These are phyloP conservation scores for Tetrapisispora namnaoensis DNA, from an alignment of 805 yeast genomes.

Conservation along the genomic window DNA sequence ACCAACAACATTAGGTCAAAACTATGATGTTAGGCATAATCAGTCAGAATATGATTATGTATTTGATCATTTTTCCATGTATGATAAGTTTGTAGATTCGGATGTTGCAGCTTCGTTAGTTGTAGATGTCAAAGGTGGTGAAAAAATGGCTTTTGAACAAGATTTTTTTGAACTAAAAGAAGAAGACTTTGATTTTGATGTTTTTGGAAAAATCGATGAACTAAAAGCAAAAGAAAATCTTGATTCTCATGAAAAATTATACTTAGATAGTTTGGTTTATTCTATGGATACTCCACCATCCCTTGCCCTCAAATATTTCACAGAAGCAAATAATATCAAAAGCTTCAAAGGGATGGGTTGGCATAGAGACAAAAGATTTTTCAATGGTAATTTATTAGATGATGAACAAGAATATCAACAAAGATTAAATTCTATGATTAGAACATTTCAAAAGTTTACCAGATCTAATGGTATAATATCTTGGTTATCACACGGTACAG, in stretches of 20 bases:
- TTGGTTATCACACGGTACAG: slow-evolving; percentile 59
- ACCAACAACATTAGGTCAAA: background rate
- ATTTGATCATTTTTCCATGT: slow-evolving; percentile 16
- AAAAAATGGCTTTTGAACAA: slow-evolving; percentile 7
- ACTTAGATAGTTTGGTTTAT: slow-evolving; percentile 28
- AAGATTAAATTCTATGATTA: slow-evolving; percentile 34
- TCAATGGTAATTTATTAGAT: slow-evolving; percentile 30
- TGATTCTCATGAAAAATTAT: slow-evolving; percentile 19
- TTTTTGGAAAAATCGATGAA: slow-evolving; percentile 16
- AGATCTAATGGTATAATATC: slow-evolving; percentile 37
- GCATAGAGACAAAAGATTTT: slow-evolving; percentile 53
- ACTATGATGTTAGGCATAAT: background rate
- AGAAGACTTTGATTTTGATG: slow-evolving; percentile 25
- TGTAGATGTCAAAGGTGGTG: slow-evolving; percentile 10
- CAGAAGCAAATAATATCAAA: slow-evolving; percentile 18
- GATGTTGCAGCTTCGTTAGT: slow-evolving; percentile 5
- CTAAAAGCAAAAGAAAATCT: slow-evolving; percentile 18
- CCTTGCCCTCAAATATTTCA: slow-evolving; percentile 33
- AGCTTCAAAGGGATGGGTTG: slow-evolving; percentile 26
- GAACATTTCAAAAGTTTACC: slow-evolving; percentile 44
- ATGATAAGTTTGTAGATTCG: slow-evolving; percentile 12
- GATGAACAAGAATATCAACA: slow-evolving; percentile 28
- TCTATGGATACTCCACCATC: slow-evolving; percentile 24
- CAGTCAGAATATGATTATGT: slow-evolving; percentile 4
- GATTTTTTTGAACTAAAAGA: slow-evolving; percentile 10